Evolutionary conservation across 78 protist genomes (phyloP).

Genomic region (Protostelium mycophagum): DNA sequence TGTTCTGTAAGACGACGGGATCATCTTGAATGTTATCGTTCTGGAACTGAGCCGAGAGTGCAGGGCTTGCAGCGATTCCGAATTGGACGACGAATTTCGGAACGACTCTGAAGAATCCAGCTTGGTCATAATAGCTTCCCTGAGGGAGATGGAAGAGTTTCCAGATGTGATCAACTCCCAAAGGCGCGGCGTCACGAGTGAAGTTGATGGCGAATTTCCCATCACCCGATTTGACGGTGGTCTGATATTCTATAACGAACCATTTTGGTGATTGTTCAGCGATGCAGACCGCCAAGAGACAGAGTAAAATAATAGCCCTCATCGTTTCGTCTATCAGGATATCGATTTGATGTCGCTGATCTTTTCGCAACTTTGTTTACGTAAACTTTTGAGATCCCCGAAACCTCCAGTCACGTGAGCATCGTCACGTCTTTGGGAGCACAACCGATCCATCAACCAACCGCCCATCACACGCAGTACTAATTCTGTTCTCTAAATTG

Average conservation of each 20-base stretch:
- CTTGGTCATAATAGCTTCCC: not conserved
- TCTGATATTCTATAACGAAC: not conserved
- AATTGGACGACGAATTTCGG: not conserved
- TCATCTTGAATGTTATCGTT: not conserved
- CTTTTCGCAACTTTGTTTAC: too few relatives aligned
- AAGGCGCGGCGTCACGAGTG: not conserved
- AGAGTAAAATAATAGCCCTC: too few relatives aligned
- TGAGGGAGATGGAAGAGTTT: not conserved
- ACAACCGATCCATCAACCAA: too few relatives aligned
- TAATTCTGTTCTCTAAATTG: too few relatives aligned
- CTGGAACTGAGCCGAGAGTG: not conserved
- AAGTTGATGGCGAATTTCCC: not conserved
- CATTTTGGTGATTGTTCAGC: not conserved
- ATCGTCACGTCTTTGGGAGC: too few relatives aligned
- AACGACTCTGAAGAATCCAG: not conserved
- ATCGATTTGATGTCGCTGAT: too few relatives aligned
- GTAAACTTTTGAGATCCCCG: too few relatives aligned
- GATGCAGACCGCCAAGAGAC: too few relatives aligned
- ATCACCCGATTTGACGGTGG: not conserved
- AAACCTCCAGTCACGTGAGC: too few relatives aligned
- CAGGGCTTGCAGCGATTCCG: not conserved
- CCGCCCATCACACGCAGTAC: too few relatives aligned
- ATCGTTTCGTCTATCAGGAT: too few relatives aligned
- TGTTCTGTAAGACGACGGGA: not conserved
- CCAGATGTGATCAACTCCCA: not conserved